Conservation (phyloP, 257 asterid genomes). For the Coffea canephora region DNA sequence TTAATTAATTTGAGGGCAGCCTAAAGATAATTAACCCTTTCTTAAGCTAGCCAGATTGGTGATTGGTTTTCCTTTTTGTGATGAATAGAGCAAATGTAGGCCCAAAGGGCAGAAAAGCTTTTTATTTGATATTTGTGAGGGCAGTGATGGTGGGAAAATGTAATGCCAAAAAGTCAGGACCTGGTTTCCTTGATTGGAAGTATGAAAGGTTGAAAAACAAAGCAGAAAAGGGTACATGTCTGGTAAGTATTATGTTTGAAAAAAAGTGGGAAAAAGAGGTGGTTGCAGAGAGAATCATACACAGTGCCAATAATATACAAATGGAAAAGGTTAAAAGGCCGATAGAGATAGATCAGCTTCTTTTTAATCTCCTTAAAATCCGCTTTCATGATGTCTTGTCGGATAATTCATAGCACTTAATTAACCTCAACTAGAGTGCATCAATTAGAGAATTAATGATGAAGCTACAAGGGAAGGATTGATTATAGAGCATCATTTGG, state of each 20-base stretch:
- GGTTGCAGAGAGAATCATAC: constrained; percentile 22
- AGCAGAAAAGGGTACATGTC: background rate
- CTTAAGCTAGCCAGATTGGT: background rate
- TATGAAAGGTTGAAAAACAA: background rate
- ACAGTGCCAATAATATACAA: constrained; percentile 22
- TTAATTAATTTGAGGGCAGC: background rate
- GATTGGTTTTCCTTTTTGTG: background rate
- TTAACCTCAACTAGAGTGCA: background rate
- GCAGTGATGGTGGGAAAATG: background rate
- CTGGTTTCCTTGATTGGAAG: background rate
- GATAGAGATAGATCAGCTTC: constrained; percentile 5
- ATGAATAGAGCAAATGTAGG: background rate
- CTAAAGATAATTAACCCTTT: background rate
- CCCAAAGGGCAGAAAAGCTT: background rate
- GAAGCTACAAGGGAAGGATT: background rate
- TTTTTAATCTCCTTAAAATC: constrained; percentile 37
- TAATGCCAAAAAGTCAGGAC: constrained; percentile 9
- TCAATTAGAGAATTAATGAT: constrained; percentile 1
- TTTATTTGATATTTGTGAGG: background rate
- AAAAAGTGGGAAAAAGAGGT: background rate
- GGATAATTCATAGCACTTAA: constrained; percentile 2
- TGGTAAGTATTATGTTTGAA: background rate
- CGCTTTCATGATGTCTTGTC: constrained; percentile 36
- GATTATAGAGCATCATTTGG: background rate
- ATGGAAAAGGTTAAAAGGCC: constrained; percentile 24